These are phyloP conservation scores for Yamadazyma sp. DNA, from an alignment of 1,139 yeast genomes.

Conservation along the genomic window DNA sequence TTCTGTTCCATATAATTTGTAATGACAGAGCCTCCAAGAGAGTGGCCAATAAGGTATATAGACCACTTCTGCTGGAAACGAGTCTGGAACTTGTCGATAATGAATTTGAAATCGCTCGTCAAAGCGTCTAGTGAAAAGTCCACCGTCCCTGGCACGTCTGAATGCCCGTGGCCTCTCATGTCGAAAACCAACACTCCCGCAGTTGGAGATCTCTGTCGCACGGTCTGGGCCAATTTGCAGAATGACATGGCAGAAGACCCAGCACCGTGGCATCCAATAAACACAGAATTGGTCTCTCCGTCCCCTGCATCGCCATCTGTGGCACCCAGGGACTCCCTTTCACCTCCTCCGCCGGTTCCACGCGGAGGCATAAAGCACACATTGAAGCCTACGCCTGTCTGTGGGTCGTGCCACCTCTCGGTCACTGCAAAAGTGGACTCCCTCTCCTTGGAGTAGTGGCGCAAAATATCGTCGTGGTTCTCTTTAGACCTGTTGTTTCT, in stretches of 20 bases:
- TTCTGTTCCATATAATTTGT: constrained; percentile 39
- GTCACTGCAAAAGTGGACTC: constrained; percentile 13
- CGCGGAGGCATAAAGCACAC: constrained; percentile 68
- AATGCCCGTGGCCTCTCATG: constrained; percentile 77
- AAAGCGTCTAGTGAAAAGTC: constrained; percentile 55
- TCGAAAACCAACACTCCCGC: constrained; percentile 74
- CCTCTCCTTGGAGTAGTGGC: constrained; percentile 9
- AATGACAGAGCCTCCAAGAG: constrained; percentile 86
- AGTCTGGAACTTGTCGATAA: constrained; percentile 40
- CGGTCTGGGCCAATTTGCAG: constrained; percentile 50
- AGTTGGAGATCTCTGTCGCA: constrained; percentile 17
- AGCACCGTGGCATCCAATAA: constrained; percentile 90
- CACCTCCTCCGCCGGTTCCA: constrained; percentile 11
- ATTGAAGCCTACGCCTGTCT: constrained; percentile 31
- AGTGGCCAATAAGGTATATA: constrained; percentile 74
- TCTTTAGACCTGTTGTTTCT: constrained; percentile 11
- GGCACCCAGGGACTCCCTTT: no score
- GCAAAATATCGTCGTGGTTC: constrained; percentile 23
- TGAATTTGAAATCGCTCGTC: constrained; percentile 53
- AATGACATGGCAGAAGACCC: constrained; percentile 87
- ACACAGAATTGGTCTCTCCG: constrained; percentile 40
- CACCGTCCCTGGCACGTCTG: constrained; percentile 16
- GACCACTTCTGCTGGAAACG: constrained; percentile 17
- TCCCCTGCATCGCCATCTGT: constrained; percentile 15
- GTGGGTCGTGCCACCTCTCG: constrained; percentile 13